Evolutionary conservation across 768 basidiomycete genomes (phyloP).

Genomic region (Punctularia strigosozonata): DNA sequence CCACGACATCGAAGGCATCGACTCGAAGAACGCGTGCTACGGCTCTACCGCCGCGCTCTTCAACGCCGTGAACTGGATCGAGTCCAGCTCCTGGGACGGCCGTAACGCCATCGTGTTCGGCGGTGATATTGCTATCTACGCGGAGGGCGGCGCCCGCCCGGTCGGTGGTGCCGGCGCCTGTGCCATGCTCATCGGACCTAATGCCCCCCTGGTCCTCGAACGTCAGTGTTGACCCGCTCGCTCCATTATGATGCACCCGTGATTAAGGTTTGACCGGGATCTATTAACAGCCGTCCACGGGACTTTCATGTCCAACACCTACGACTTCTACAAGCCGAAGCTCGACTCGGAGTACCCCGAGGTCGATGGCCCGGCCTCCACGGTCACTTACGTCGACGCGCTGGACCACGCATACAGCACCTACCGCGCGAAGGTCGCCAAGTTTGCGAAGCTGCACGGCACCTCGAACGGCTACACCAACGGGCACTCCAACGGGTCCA

Average conservation of each 20-base stretch:
- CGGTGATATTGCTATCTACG: conserved; percentile 97
- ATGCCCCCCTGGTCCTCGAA: conserved; percentile 91
- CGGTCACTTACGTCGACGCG: conserved; percentile 89
- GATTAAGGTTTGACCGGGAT: too few species aligned
- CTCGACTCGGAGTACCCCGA: conserved; percentile 92
- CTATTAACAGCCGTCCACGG: too few species aligned
- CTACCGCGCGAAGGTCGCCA: conserved; percentile 74
- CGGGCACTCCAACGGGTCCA: conserved; percentile 7
- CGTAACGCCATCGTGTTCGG: conserved; percentile 94
- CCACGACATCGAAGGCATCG: conserved; percentile 96
- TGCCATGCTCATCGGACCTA: conserved; percentile 91
- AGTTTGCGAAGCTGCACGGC: conserved; percentile 22
- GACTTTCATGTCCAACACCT: conserved; percentile 93
- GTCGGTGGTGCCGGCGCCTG: conserved; percentile 95
- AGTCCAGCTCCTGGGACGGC: conserved; percentile 93
- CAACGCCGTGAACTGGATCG: conserved; percentile 98
- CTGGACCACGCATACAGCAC: conserved; percentile 81
- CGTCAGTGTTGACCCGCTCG: conserved; percentile 69
- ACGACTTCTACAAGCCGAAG: conserved; percentile 99
- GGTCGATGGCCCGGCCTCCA: conserved; percentile 94
- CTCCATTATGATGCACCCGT: too few species aligned
- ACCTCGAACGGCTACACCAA: conserved; percentile 19
- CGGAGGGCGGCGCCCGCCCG: conserved; percentile 88
- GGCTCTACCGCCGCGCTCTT: conserved; percentile 97
- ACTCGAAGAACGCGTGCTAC: conserved; percentile 99